phyloP scores from a whole-genome alignment of 2,329 filamentous ascomycete genomes.

The Exophiala calicioides region DNA sequence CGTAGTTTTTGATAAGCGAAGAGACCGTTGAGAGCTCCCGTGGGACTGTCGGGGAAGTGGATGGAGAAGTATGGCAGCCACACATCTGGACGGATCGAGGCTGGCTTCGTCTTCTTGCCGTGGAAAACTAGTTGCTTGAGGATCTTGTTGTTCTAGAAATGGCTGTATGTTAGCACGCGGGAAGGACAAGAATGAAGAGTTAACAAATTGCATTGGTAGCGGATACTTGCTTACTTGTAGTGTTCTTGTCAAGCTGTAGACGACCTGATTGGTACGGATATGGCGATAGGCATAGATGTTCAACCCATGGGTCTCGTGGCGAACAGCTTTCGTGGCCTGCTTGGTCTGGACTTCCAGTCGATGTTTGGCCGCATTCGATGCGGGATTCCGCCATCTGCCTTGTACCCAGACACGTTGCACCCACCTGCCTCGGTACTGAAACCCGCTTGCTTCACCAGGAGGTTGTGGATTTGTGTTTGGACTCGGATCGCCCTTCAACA shows the following conservation, averaged over 20 bases:
- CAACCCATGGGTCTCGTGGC: conserved; percentile 53
- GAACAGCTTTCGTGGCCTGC: conserved; percentile 48
- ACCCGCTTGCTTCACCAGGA: conserved; percentile 11
- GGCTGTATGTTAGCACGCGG: conserved; percentile 9
- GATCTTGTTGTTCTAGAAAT: conserved; percentile 49
- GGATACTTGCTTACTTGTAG: conserved; percentile 52
- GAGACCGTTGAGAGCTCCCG: conserved; percentile 50
- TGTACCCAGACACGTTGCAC: conserved; percentile 47
- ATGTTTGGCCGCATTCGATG: conserved; percentile 46
- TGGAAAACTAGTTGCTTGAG: conserved; percentile 62
- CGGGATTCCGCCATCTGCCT: conserved; percentile 41
- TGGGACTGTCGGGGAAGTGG: conserved; percentile 50
- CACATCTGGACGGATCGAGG: conserved; percentile 60
- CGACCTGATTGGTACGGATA: conserved; percentile 63
- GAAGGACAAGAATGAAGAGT: background rate
- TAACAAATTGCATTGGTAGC: background rate
- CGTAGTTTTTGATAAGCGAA: conserved; percentile 59
- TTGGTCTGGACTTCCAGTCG: conserved; percentile 40
- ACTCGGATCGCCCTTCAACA: conserved; percentile 28
- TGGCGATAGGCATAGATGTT: conserved; percentile 66
- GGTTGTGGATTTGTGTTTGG: conserved; percentile 28
- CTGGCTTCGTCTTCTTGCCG: conserved; percentile 64
- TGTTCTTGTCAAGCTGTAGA: conserved; percentile 61
- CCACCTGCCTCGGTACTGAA: too few species aligned
- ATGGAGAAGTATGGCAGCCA: conserved; percentile 63